Evolutionary conservation across 306 rosid genomes (phyloP).

Genomic region (Quercus dentata): DNA sequence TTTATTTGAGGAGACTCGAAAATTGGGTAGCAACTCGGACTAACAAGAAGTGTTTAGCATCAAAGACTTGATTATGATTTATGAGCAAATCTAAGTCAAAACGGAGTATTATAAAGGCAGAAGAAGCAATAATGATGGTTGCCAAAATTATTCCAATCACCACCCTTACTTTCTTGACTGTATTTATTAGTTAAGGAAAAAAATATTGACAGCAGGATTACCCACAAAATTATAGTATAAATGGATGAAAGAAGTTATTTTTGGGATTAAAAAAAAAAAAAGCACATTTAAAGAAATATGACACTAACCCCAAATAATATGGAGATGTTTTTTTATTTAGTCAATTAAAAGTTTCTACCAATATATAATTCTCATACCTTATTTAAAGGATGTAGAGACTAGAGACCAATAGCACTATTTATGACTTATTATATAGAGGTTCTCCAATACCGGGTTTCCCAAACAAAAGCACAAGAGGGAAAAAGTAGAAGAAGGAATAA

Average conservation of each 20-base stretch:
- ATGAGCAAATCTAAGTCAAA: not conserved
- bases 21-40: not conserved
- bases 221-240: not conserved
- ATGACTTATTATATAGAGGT: not conserved
- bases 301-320: slow-evolving; percentile 2
- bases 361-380: not conserved
- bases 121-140: not conserved
- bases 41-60: not conserved
- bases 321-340: slow-evolving; percentile 6
- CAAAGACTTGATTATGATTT: not conserved
- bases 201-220: not conserved
- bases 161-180: not conserved
- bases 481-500: too few relatives aligned
- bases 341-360: not conserved
- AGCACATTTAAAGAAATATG: not conserved
- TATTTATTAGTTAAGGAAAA: not conserved
- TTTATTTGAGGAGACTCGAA: too few relatives aligned
- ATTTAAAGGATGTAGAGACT: not conserved
- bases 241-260: not conserved
- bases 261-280: not conserved
- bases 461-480: too few relatives aligned
- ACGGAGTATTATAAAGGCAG: not conserved
- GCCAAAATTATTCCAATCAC: not conserved
- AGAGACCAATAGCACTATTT: not conserved
- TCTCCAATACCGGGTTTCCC: not conserved